phyloP scores from a whole-genome alignment of 371 early-diverging fungal genomes.

The Mortierella sp. region DNA sequence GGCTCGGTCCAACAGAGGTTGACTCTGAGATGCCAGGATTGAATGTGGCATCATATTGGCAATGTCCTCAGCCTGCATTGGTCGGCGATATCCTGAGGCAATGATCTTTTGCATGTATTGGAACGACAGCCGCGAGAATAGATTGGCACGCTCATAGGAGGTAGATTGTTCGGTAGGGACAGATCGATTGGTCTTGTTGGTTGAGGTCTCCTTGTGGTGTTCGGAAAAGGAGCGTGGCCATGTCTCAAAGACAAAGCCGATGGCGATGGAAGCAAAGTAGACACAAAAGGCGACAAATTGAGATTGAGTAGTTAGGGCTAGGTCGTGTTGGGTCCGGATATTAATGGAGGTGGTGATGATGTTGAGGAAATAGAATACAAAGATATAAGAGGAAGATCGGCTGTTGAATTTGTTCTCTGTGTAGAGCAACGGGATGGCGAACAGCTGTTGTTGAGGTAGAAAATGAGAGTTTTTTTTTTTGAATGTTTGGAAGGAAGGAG shows the following conservation, averaged over 20 bases:
- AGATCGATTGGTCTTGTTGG: too few relatives aligned
- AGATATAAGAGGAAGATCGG: conserved; percentile 28
- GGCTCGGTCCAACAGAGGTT: background rate
- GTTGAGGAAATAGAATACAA: conserved; percentile 14
- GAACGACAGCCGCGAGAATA: conserved; percentile 38
- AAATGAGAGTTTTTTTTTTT: background rate
- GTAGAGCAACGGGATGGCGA: conserved; percentile 15
- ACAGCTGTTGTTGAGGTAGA: conserved; percentile 10
- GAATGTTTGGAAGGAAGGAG: background rate
- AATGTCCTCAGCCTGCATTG: conserved; percentile 20
- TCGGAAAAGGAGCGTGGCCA: conserved; percentile 18
- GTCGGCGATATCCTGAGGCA: conserved; percentile 20
- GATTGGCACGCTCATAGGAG: conserved; percentile 38
- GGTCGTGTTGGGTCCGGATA: conserved; percentile 27
- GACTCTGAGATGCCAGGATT: conserved; percentile 14
- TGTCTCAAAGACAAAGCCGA: conserved; percentile 25
- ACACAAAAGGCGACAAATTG: conserved; percentile 40
- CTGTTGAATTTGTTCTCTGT: conserved; percentile 12
- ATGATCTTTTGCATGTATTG: conserved; percentile 32
- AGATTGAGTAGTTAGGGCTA: background rate
- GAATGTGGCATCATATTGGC: conserved; percentile 33
- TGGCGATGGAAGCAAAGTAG: conserved; percentile 15
- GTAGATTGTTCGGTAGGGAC: conserved; percentile 4
- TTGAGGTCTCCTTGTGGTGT: background rate
- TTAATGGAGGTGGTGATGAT: conserved; percentile 21